Base-by-base conservation (phyloP, 148 eudicot genomes). In the Fagopyrum tataricum region DNA sequence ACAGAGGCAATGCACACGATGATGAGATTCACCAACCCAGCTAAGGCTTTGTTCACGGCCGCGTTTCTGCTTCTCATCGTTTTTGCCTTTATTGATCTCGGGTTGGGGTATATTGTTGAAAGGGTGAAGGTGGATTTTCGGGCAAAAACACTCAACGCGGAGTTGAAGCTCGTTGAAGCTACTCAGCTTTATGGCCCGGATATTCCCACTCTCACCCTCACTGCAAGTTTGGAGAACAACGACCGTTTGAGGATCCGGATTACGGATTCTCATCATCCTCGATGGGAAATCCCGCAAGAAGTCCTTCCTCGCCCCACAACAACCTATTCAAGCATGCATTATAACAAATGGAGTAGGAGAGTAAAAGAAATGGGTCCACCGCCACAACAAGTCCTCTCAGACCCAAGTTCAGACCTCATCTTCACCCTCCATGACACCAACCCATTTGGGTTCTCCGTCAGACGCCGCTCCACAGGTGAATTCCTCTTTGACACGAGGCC, bases 371-470 rank as follows among this genome's bases (percentile, higher is more conserved):
- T 31, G 37, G 37, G 2, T 15, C 40, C 2, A 15, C 5, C 2
- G 14, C 5, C 71, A 46, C 44, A 58, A 46, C 10, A 71, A 73
- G 43, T 70, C 70, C 53, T 17, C 44, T 12, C 87, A 72, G 58
- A 67, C 85, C 84, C 87, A 26, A 70, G 12, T 44, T 87, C 96
- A 14, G 89, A 85, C 87, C 87, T 93, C 48, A 68, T 72, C 13
- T 91, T 93, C 87, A 71, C 85, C 56, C 90, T 93, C 84, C 79
- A 70, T 80, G 49, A 70, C 75, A 86, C 92, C 76, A 83, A 87
- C 66, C 98, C 95, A 1, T 91, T 93, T 73, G 78, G 80, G 59
- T 93, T 93, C 86, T 42, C 92, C 77, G 71, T 93, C 78, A 17
- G 79, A 72, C 89, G 93, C 26, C 81, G 77, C 74, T 86, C 94